These are phyloP conservation scores for Fraxinus baroniana DNA, from an alignment of 305 asterid species.

Conservation along the genomic window DNA sequence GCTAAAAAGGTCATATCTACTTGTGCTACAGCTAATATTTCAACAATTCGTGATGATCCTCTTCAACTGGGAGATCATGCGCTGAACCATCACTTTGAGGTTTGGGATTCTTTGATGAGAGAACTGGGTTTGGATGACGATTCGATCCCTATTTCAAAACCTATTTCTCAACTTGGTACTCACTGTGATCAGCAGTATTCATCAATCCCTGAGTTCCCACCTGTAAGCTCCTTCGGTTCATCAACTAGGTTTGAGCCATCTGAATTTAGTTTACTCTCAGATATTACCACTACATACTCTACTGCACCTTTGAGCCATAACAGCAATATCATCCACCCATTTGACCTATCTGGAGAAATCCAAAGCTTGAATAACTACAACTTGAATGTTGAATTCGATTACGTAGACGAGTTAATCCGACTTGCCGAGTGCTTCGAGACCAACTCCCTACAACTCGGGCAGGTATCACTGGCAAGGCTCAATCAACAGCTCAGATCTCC, in stretches of 20 bases:
- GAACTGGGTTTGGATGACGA: conserved; percentile 68
- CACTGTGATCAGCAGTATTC: conserved; percentile 32
- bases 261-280: conserved; percentile 49
- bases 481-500: conserved; percentile 71
- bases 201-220: conserved; percentile 43
- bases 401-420: conserved; percentile 75
- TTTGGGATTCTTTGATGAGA: conserved; percentile 46
- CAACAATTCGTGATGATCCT: conserved; percentile 38
- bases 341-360: conserved; percentile 24
- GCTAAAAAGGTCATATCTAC: conserved; percentile 34
- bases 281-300: conserved; percentile 19
- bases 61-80: conserved; percentile 71
- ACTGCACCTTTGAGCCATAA: conserved; percentile 12
- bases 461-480: conserved; percentile 71
- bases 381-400: conserved; percentile 57
- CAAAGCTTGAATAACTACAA: not conserved
- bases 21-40: conserved; percentile 18
- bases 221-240: conserved; percentile 43
- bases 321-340: conserved; percentile 18
- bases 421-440: conserved; percentile 88
- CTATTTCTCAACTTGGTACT: conserved; percentile 18
- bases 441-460: conserved; percentile 71
- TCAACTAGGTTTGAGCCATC: conserved; percentile 32
- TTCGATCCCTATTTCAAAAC: conserved; percentile 27
- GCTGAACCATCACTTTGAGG: conserved; percentile 53